Base-by-base conservation (phyloP, 164 flowering plant species). In the Umbilicus rupestris region DNA sequence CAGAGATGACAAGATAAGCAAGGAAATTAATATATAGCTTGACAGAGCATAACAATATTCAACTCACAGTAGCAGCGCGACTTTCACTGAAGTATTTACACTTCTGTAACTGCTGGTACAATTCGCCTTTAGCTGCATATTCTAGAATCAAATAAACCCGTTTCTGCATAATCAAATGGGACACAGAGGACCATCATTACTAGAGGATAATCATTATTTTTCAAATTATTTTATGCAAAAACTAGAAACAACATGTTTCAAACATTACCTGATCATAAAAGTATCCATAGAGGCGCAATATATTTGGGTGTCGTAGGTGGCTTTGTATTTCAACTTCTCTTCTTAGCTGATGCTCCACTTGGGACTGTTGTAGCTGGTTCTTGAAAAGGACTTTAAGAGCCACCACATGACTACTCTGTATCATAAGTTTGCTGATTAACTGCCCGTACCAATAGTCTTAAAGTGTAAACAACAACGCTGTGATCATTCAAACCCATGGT, bases 281-380 rank as follows among this genome's bases (percentile, higher is more conserved):
- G 75, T 90, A 94, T n/a, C 98, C 98, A 76, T 91, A 89, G 2
- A 94, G 88, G 14, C 98, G 85, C 37, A 94, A 62, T 14, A 94
- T 90, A 65, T 94, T 90, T 4, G 96, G 90, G 65, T 94, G 91
- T n/a, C 97, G 77, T 30, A 94, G 92, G 75, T 90, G 97, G 72
- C 96, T 86, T 64, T 94, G 98, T 59, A 94, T 94, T 70, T 94
- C 98, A 42, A 94, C 96, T 75, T 94, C 98, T 30, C 98, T 74
- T 1, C 96, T 88, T 28, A 94, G 91, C 80, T 94, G 98, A 73
- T 94, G 98, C 73, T 94, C 97, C 66, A 91, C 97, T 72, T 90
- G 98, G 62, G 97, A 89, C 77, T 89, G 87, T 63, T 94, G 92
- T 72, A 94, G 76, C 79, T 94, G 97, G 82, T 80, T 84, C 81